phyloP scores from a whole-genome alignment of 257 asterid genomes.

The Osmanthus fragrans region DNA sequence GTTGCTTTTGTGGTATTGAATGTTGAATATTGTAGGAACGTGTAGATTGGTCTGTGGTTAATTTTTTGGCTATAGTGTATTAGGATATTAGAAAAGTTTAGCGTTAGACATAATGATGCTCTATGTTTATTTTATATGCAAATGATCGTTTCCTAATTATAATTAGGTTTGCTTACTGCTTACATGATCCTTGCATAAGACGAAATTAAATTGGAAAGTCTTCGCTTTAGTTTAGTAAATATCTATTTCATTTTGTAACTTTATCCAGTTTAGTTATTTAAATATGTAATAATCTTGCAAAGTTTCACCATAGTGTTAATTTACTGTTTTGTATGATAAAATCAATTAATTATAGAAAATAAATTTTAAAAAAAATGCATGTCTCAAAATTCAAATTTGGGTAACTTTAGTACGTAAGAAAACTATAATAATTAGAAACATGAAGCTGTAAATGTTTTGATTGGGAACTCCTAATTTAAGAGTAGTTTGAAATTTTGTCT shows the following conservation, averaged over 20 bases:
- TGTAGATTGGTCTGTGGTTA: constrained; percentile 2
- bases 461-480: neutral
- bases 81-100: constrained; percentile 20
- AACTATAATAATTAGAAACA: neutral
- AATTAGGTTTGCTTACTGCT: neutral
- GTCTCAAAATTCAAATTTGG: neutral
- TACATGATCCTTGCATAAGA: neutral
- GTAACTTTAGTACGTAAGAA: neutral
- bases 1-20: neutral
- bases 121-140: neutral
- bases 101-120: neutral
- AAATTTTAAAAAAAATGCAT: neutral
- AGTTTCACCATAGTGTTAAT: neutral
- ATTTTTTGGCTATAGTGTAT: constrained; percentile 6
- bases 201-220: constrained; percentile 1
- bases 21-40: constrained; percentile 1
- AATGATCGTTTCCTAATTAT: constrained; percentile 1
- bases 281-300: neutral
- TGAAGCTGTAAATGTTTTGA: neutral
- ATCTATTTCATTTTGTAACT: neutral
- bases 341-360: neutral
- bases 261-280: neutral
- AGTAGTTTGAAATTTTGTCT: no score
- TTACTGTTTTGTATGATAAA: neutral
- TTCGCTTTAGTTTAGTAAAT: constrained; percentile 8